phyloP scores from a whole-genome alignment of 2,329 filamentous ascomycete genomes.

The Saccharata proteae region DNA sequence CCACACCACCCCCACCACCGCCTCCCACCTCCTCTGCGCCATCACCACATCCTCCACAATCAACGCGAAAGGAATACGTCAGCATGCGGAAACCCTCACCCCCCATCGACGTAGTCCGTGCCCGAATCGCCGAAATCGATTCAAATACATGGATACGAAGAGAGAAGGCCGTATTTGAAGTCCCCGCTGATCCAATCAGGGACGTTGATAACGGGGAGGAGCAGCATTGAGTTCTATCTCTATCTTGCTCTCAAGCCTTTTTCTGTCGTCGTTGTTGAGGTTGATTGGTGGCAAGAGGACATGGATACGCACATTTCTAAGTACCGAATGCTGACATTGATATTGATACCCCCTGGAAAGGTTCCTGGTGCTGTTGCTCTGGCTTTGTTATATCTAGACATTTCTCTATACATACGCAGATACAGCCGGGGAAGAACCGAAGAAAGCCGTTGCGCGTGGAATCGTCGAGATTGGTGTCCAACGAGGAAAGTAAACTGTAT shows the following conservation, averaged over 20 bases:
- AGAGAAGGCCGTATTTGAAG: constrained; percentile 30
- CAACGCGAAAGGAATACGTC: constrained; percentile 1
- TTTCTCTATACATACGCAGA: background rate
- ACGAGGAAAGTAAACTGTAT: no score
- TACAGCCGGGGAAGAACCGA: background rate
- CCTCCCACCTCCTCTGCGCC: no score
- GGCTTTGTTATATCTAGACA: background rate
- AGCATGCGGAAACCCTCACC: no score
- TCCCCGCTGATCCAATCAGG: constrained; percentile 28
- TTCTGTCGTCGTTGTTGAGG: no score
- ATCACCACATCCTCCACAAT: no score
- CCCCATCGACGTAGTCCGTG: constrained; percentile 3
- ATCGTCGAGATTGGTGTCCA: no score
- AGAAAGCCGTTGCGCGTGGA: no score
- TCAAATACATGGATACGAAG: constrained; percentile 8
- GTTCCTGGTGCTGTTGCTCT: background rate
- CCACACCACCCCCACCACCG: background rate
- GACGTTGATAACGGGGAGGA: constrained; percentile 21
- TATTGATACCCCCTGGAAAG: background rate
- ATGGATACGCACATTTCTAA: no score
- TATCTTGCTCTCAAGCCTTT: no score
- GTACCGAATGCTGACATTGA: no score
- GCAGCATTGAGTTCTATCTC: no score
- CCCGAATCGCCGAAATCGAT: constrained; percentile 1
- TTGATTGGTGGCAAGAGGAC: no score